These are phyloP conservation scores for Leccinum cinnamomeum DNA, from an alignment of 1,284 basidiomycete genomes.

Conservation along the genomic window DNA sequence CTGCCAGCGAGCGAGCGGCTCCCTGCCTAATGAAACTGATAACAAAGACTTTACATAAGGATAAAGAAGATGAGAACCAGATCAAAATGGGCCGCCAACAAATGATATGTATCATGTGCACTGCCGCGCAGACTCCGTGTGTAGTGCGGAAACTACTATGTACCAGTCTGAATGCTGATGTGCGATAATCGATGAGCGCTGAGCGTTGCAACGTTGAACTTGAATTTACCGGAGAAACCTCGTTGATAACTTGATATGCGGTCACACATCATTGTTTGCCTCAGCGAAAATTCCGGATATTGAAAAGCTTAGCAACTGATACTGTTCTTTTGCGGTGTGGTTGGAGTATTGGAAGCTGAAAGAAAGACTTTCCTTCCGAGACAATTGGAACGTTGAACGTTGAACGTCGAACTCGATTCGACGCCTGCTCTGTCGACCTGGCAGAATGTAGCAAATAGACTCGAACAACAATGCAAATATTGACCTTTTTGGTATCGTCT, in stretches of 20 bases:
- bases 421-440: neutral
- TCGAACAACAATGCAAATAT: neutral
- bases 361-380: neutral
- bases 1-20: too few species aligned
- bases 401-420: neutral
- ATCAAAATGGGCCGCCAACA: too few species aligned
- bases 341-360: neutral
- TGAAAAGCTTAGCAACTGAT: neutral
- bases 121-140: neutral
- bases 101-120: neutral
- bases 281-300: neutral
- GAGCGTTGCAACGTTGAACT: neutral
- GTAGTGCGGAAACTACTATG: too few species aligned
- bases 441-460: neutral
- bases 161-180: too few species aligned
- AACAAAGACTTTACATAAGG: neutral
- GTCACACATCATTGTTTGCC: neutral
- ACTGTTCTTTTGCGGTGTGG: neutral
- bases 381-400: too few species aligned
- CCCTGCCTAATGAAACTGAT: too few species aligned
- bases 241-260: neutral
- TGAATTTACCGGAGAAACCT: neutral
- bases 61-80: neutral
- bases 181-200: too few species aligned
- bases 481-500: neutral